Evolutionary conservation across 495 filamentous ascomycete species (phyloP), one percentile per base, ranked within the genome.

Genomic region (Cairneyella variabilis): DNA sequence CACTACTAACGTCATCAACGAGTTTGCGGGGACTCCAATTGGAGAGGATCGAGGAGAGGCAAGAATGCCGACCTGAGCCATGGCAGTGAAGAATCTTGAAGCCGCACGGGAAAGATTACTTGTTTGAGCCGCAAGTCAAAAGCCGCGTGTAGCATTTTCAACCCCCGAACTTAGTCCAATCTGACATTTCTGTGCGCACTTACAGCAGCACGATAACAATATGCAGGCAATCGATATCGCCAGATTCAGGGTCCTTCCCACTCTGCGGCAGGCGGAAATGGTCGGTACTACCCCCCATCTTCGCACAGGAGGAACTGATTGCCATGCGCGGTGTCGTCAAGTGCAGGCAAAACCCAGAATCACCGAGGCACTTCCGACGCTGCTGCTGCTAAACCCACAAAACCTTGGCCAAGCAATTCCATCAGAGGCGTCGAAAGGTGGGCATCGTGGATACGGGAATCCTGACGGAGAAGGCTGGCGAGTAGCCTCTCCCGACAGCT

Each of bases 11-110:
- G 51, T 53, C 51, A 53, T 53, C 27, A 6, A 9, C 14, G 37
- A 20, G 16, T 25, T 51, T 41, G 48, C 48, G 48, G 48, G 36
- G 48, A 51, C 48, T 51, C 36, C 48, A 42, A 51, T 51, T 51
- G 48, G 48, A 51, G 36, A 40, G 37, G 22, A 17, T 18, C 16
- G 18, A 30, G 5, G 3, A 4, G 21, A 0, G 20, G 36, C 32
- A 38, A 30, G 16, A 39, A 41, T 23, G 37, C 17, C 30, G 21
- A 38, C 22, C 22, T 18, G 20, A 34, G 36, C 16, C 34, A 27
- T 36, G 40, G n/a, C n/a, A 30, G 36, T n/a, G n/a, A n/a, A 38
- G 22, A n/a, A 34, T 26, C 23, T 17, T 12, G 36, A 22, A 30
- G 34, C 27, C 40, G 36, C 23, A 21, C n/a, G 34, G 48, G 48